These are phyloP conservation scores for Phytophthora uliginosa DNA, from an alignment of 352 stramenopile genomes.

Conservation along the genomic window DNA sequence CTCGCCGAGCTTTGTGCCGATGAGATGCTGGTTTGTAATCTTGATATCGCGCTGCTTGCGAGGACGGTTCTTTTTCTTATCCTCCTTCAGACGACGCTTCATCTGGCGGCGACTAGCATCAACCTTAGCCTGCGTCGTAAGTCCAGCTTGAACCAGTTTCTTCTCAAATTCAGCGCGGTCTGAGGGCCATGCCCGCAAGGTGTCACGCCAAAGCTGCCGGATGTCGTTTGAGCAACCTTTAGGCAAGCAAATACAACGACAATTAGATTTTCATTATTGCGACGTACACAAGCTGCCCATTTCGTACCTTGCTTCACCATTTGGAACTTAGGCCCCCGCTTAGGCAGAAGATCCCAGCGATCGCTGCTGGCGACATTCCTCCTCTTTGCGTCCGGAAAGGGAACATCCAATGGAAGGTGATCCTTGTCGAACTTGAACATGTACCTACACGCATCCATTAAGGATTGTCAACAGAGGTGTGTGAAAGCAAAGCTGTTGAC, in stretches of 20 bases:
- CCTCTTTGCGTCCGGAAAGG: constrained; percentile 78
- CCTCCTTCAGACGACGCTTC: constrained; percentile 85
- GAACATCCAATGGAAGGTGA: constrained; percentile 79
- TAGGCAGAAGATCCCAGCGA: constrained; percentile 79
- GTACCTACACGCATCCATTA: constrained; percentile 47
- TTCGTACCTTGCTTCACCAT: constrained; percentile 81
- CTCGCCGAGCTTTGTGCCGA: constrained; percentile 88
- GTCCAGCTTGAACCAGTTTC: constrained; percentile 82
- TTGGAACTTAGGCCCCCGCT: constrained; percentile 77
- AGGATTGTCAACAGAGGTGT: background rate
- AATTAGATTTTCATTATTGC: constrained; percentile 8
- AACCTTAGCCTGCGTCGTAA: constrained; percentile 88
- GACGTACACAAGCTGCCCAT: background rate
- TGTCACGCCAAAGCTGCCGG: constrained; percentile 86
- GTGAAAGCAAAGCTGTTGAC: constrained; percentile 1
- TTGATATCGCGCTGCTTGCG: constrained; percentile 91
- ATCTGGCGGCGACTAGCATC: constrained; percentile 80
- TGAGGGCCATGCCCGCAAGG: constrained; percentile 72
- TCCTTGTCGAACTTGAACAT: constrained; percentile 90
- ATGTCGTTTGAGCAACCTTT: constrained; percentile 88
- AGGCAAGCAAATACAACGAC: constrained; percentile 1
- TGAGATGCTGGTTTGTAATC: constrained; percentile 91
- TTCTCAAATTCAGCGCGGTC: constrained; percentile 84
- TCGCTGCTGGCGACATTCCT: constrained; percentile 71
- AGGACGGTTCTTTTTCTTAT: constrained; percentile 85